These are phyloP conservation scores for Entomortierella beljakovae DNA, from an alignment of 192 early-diverging fungal species.

Conservation along the genomic window DNA sequence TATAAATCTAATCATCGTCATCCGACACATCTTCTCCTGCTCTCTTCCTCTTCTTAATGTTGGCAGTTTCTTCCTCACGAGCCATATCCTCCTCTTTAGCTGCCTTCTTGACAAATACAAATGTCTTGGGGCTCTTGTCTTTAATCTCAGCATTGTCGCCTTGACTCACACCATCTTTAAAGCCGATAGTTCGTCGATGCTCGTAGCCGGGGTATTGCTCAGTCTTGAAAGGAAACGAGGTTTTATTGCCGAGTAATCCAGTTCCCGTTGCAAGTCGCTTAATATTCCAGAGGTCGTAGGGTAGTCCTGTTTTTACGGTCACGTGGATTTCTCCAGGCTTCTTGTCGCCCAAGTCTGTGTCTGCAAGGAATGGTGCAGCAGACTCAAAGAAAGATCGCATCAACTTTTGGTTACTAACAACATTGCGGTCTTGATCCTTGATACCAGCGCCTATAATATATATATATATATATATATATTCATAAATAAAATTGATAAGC, in stretches of 20 bases:
- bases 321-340: slow-evolving; percentile 79
- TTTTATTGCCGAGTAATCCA: slow-evolving; percentile 64
- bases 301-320: slow-evolving; percentile 84
- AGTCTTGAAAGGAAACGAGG: slow-evolving; percentile 73
- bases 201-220: slow-evolving; percentile 84
- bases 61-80: slow-evolving; percentile 37
- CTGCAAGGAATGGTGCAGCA: slow-evolving; percentile 63
- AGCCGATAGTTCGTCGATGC: slow-evolving; percentile 97
- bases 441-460: slow-evolving; percentile 76
- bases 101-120: slow-evolving; percentile 72
- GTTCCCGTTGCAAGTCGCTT: slow-evolving; percentile 77
- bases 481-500: not conserved
- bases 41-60: slow-evolving; percentile 46
- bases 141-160: slow-evolving; percentile 84
- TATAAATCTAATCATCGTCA: slow-evolving; percentile 35
- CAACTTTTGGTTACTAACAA: slow-evolving; percentile 81
- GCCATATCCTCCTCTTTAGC: slow-evolving; percentile 59
- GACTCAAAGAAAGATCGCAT: slow-evolving; percentile 73
- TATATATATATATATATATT: not conserved
- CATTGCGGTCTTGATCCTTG: slow-evolving; percentile 92
- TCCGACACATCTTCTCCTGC: slow-evolving; percentile 52
- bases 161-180: slow-evolving; percentile 81
- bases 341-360: slow-evolving; percentile 41
- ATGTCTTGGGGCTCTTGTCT: slow-evolving; percentile 72
- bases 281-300: slow-evolving; percentile 93